Evolutionary conservation across 169 alveolate genomes (phyloP).

Genomic region (Plasmodium billcollinsi): DNA sequence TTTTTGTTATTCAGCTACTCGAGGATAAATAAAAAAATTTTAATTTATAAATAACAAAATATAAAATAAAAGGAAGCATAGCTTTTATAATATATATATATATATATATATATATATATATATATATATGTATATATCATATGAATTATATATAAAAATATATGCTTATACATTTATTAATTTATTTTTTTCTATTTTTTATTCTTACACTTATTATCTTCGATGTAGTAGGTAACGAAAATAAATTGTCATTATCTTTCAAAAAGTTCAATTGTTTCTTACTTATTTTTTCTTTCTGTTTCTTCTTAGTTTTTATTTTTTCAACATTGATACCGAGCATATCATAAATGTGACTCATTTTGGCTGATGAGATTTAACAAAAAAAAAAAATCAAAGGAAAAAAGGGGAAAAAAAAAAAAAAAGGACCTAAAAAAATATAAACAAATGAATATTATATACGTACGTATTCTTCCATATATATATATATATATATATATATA

Average conservation of each 20-base stretch:
- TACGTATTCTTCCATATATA: no score
- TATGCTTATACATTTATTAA: no score
- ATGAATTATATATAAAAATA: background rate
- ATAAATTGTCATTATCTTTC: constrained; percentile 58
- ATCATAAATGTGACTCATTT: constrained; percentile 76
- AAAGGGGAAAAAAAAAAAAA: constrained; percentile 4
- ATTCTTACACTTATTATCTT: constrained; percentile 53
- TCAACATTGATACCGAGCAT: constrained; percentile 75
- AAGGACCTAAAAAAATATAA: background rate
- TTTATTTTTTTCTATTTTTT: background rate
- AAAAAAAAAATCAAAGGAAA: no score
- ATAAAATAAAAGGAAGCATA: background rate
- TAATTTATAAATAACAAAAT: background rate
- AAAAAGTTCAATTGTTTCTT: constrained; percentile 47
- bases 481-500: no score
- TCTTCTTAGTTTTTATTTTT: constrained; percentile 61
- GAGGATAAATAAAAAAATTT: background rate
- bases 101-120: background rate
- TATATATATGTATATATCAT: background rate
- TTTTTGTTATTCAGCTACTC: constrained; percentile 66
- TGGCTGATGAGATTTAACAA: constrained; percentile 1
- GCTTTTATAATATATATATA: background rate
- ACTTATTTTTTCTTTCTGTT: constrained; percentile 73
- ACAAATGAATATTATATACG: background rate
- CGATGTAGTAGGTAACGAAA: constrained; percentile 72